Base-by-base conservation (phyloP, 2,329 filamentous ascomycete species). In the Apiospora aurea region DNA sequence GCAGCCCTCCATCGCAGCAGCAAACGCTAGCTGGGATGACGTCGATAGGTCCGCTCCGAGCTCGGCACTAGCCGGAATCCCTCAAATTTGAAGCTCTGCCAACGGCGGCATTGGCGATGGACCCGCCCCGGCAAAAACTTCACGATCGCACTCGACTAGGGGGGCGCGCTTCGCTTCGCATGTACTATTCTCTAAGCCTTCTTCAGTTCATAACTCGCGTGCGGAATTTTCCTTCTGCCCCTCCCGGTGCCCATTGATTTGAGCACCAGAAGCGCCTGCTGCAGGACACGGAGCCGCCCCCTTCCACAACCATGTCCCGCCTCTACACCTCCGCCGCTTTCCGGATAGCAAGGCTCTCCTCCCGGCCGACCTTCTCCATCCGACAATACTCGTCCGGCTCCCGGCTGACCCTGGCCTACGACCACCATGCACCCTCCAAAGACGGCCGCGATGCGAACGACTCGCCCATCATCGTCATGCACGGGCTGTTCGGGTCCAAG, bases 401-500 rank as follows among this genome's bases (percentile, higher is more conserved):
- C 29, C 69, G 53, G 5, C 78, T 85, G 0, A 74, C 81, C 24
- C 82, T 95, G 47, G 87, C 88, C 1, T 94, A 89, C 80, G 92
- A 94, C 77, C 84, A 93, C 61, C 90, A 94, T 79, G 84, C 88
- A 77, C 90, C 92, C 1, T 77, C 83, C 0, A 85, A 85, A 69
- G 80, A 81, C 1, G 81, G 79, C 82, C 80, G 85, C 78, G 79
- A 81, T 72, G 82, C n/a, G 67, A 41, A 7, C 70, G 67, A 70
- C 43, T 53, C 84, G 51, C 93, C 95, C 1, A 94, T 98, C 75
- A 83, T 98, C 74, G 93, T 98, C 76, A 90, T 98, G 79, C 96
- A 98, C 81, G 96, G 96, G 0, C 87, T 98, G 14, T 98, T 98
- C 79, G 96, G 96, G 26, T 97, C 94, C 49, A 97, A 97, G 85